Conservation (phyloP, 305 asterid genomes). For the Fraxinus paxiana region DNA sequence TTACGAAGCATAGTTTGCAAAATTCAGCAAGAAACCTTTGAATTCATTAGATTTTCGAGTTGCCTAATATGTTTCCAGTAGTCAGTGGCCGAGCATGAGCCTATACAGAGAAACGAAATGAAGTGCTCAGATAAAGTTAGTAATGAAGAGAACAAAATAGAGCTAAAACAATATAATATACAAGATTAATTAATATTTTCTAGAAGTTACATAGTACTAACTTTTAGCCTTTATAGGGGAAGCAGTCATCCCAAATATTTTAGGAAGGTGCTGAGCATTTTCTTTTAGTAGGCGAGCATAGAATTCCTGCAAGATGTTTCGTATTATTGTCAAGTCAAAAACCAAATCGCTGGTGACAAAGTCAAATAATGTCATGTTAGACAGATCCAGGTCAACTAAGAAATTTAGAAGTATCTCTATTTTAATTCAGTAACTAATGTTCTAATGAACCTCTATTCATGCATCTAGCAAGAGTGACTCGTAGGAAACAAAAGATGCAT, state of each 20-base stretch:
- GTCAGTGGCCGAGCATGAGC: conserved; percentile 28
- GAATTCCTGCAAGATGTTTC: conserved; percentile 48
- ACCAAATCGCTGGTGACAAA: neutral
- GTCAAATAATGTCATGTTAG: neutral
- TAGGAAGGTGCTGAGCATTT: conserved; percentile 45
- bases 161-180: neutral
- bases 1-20: neutral
- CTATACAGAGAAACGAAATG: conserved; percentile 30
- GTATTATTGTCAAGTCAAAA: neutral
- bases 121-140: conserved; percentile 8
- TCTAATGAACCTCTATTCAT: neutral
- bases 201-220: conserved; percentile 16
- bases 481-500: neutral
- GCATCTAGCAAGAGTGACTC: neutral
- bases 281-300: conserved; percentile 44
- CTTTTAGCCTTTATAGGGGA: conserved; percentile 92
- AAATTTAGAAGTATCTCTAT: neutral
- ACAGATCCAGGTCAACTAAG: neutral
- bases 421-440: neutral
- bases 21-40: conserved; percentile 52
- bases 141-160: neutral
- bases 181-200: neutral
- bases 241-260: conserved; percentile 92
- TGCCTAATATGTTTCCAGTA: conserved; percentile 54
- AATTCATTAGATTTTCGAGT: conserved; percentile 74